Conservation (phyloP, 441 rosid genomes). For the Flueggea neowawraea region DNA sequence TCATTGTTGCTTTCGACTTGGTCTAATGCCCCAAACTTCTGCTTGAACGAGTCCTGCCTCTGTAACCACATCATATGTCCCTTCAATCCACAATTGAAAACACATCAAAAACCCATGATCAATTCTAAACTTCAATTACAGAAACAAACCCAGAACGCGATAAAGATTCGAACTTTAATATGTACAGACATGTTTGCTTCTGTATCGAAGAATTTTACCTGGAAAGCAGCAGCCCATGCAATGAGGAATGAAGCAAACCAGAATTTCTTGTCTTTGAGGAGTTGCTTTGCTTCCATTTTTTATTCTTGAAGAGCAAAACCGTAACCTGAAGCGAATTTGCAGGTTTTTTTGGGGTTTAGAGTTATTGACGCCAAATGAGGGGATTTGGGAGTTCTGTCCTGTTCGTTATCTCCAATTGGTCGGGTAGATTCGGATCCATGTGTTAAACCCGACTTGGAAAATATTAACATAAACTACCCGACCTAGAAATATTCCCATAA, state of each 20-base stretch:
- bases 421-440: too few relatives aligned
- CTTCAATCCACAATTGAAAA: slow-evolving; percentile 22
- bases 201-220: slow-evolving; percentile 29
- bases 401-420: too few relatives aligned
- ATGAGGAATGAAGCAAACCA: slow-evolving; percentile 77
- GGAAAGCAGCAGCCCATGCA: slow-evolving; percentile 89
- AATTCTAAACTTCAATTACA: not conserved
- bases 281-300: slow-evolving; percentile 50
- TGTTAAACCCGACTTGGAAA: too few relatives aligned
- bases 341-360: not conserved
- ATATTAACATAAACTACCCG: too few relatives aligned
- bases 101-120: not conserved
- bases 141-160: not conserved
- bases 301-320: slow-evolving; percentile 23
- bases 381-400: too few relatives aligned
- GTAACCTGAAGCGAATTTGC: slow-evolving; percentile 13
- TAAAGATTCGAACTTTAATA: not conserved
- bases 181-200: not conserved
- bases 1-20: slow-evolving; percentile 18
- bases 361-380: too few relatives aligned
- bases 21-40: slow-evolving; percentile 48
- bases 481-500: too few relatives aligned
- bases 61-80: slow-evolving; percentile 93
- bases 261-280: slow-evolving; percentile 77
- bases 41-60: slow-evolving; percentile 78